Base-by-base conservation (phyloP, 805 yeast species). In the Sugiyamaella chiloensis region DNA sequence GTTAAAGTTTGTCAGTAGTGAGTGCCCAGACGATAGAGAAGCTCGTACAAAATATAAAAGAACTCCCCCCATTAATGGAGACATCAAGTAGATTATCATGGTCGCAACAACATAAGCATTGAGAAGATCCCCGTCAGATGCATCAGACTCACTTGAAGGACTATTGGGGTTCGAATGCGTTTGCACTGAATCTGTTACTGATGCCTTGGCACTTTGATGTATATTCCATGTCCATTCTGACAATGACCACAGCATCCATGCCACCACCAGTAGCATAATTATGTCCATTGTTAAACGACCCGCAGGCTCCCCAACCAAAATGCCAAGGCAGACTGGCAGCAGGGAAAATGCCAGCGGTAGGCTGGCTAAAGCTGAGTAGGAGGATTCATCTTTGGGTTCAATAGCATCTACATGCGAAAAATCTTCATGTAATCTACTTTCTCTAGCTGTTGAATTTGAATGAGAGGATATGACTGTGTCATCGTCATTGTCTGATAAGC, bases 181-280 rank as follows among this genome's bases (percentile, higher is more conserved):
- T n/a, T n/a, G n/a, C n/a, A n/a, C n/a, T n/a, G n/a, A n/a, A n/a
- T n/a, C n/a, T n/a, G n/a, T n/a, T n/a, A n/a, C 21, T 29, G 47
- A 19, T 41, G 35, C 29, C 39, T 5, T 21, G 40, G 21, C 19
- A 19, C 21, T 16, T 31, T 49, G 39, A 49, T 55, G 57, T n/a
- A 53, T 40, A 17, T 43, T 40, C 61, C 60, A 58, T 27, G 54
- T 27, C 20, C 51, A 44, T 21, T 57, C 60, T n/a, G 56, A 48
- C 17, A 58, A 31, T 2, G 44, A 36, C 52, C 54, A 57, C n/a
- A 58, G 23, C 5, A 55, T 41, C 55, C 59, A 58, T 12, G 53
- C 59, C 11, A 57, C 48, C 6, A 52, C 59, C 12, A 42, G 21
- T 19, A 58, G 47, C 3, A 56, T 44, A 30, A 58, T 46, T 23